A percentile compares a stretch with the other conserved stretches of the same genome.
Evolutionary conservation across 2,329 filamentous ascomycete genomes (phyloP).

Genomic region (Talaromyces rugulosus): DNA sequence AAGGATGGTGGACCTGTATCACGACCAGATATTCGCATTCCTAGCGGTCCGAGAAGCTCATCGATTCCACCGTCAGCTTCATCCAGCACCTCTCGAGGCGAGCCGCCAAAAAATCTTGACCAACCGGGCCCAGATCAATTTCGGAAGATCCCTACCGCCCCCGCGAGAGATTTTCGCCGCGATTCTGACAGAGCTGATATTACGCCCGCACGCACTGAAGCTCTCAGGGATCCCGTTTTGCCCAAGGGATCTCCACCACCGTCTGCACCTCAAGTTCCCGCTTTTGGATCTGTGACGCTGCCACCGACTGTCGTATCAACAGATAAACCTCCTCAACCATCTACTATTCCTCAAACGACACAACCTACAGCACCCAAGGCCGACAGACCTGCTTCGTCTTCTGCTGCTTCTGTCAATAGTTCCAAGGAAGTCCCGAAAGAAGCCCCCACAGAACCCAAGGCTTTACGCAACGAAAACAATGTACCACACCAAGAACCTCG

Average conservation of each 20-base stretch:
- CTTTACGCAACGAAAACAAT: constrained; percentile 29
- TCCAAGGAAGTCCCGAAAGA: constrained; percentile 26
- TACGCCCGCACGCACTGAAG: constrained; percentile 23
- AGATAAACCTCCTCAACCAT: constrained; percentile 17
- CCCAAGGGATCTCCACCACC: constrained; percentile 34
- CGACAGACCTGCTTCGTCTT: constrained; percentile 15
- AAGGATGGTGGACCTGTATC: constrained; percentile 33
- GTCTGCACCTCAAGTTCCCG: constrained; percentile 39
- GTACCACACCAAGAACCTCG: constrained; percentile 22
- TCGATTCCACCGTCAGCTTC: constrained; percentile 9
- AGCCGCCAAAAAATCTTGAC: constrained; percentile 20
- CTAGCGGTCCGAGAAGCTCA: constrained; percentile 10
- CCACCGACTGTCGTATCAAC: constrained; percentile 21
- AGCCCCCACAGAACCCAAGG: constrained; percentile 44
- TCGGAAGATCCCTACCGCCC: constrained; percentile 19
- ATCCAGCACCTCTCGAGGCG: constrained; percentile 15
- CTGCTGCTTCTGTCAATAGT: constrained; percentile 12
- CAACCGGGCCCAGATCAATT: constrained; percentile 19
- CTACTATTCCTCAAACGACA: background rate
- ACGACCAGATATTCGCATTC: constrained; percentile 20
- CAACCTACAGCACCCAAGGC: constrained; percentile 1
- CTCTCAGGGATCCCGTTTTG: constrained; percentile 22
- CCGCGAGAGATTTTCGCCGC: constrained; percentile 25
- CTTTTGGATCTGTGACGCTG: constrained; percentile 36
- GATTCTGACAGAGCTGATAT: constrained; percentile 28